phyloP scores from a whole-genome alignment of 352 stramenopile genomes.

The Ophiocytium majus region DNA sequence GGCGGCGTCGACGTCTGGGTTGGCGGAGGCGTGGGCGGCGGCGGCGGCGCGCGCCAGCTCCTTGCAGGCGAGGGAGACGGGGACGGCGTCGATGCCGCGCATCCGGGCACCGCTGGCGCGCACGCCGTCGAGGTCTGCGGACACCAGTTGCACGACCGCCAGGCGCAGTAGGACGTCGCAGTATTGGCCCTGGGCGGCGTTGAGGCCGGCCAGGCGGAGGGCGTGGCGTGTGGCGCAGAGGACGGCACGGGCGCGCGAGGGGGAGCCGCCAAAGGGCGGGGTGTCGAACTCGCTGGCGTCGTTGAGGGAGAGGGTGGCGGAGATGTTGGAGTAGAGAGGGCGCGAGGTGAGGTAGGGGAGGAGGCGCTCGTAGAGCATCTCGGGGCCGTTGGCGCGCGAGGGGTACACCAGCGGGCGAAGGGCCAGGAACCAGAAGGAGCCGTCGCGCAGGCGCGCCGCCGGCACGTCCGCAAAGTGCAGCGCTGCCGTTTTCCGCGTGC shows the following conservation, averaged over 20 bases:
- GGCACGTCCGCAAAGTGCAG: conserved; percentile 53
- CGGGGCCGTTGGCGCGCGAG: conserved; percentile 32
- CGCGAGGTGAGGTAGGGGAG: conserved; percentile 61
- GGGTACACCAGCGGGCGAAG: conserved; percentile 57
- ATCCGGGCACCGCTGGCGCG: conserved; percentile 7
- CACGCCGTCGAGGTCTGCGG: conserved; percentile 40
- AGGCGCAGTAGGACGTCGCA: conserved; percentile 44
- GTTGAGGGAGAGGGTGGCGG: conserved; percentile 35
- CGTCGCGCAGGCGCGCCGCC: conserved; percentile 56
- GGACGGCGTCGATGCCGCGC: conserved; percentile 37
- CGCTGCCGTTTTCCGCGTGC: conserved; percentile 33
- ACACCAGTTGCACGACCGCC: conserved; percentile 54
- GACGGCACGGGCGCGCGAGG: conserved; percentile 29
- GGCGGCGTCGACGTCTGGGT: conserved; percentile 13
- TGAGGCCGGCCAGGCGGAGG: conserved; percentile 31
- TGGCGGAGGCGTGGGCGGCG: not conserved
- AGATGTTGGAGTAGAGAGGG: conserved; percentile 58
- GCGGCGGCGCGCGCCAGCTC: conserved; percentile 52
- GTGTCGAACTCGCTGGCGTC: conserved; percentile 28
- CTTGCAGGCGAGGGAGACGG: conserved; percentile 45
- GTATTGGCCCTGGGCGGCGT: conserved; percentile 27
- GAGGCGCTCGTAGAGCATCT: conserved; percentile 62
- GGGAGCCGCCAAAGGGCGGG: conserved; percentile 36
- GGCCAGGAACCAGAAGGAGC: conserved; percentile 62
- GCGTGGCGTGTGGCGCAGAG: conserved; percentile 30